Percentiles rank a stretch among this genome's conserved stretches.
These are phyloP conservation scores for Croton laevigatus DNA, from an alignment of 441 rosid genomes.

Conservation along the genomic window DNA sequence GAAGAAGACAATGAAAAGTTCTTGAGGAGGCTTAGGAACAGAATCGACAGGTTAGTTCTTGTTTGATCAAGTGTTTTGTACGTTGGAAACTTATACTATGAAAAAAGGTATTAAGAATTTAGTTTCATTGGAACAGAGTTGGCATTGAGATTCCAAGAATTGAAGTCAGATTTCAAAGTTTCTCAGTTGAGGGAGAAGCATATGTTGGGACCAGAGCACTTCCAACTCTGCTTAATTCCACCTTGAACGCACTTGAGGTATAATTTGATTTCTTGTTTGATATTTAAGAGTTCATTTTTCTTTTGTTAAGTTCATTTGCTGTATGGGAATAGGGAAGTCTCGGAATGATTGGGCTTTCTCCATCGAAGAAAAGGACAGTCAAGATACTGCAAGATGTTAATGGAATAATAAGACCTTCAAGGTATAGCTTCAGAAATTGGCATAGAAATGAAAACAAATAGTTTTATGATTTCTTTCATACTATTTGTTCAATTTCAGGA, in stretches of 20 bases:
- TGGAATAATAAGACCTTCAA: conserved; percentile 54
- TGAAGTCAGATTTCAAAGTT: conserved; percentile 48
- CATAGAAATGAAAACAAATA: background rate
- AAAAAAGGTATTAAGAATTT: background rate
- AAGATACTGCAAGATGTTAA: conserved; percentile 47
- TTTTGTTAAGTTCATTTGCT: background rate
- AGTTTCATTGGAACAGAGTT: conserved; percentile 34
- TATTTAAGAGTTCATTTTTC: background rate
- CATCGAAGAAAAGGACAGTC: conserved; percentile 45
- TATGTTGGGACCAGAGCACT: conserved; percentile 62
- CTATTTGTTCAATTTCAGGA: conserved; percentile 29
- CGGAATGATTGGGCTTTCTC: conserved; percentile 36
- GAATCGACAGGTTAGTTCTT: conserved; percentile 31
- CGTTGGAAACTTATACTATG: too few relatives aligned
- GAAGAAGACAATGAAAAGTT: conserved; percentile 38
- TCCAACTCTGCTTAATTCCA: conserved; percentile 51
- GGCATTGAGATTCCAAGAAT: conserved; percentile 55
- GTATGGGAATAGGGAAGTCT: conserved; percentile 35
- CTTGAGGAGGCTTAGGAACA: conserved; percentile 32
- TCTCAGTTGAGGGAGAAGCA: conserved; percentile 51
- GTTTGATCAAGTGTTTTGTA: too few relatives aligned
- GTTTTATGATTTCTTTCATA: background rate
- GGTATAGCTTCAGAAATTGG: conserved; percentile 28
- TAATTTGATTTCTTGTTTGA: background rate
- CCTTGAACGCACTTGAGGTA: conserved; percentile 60